Conservation (phyloP, 352 stramenopile species). For the Pythium aphanidermatum region DNA sequence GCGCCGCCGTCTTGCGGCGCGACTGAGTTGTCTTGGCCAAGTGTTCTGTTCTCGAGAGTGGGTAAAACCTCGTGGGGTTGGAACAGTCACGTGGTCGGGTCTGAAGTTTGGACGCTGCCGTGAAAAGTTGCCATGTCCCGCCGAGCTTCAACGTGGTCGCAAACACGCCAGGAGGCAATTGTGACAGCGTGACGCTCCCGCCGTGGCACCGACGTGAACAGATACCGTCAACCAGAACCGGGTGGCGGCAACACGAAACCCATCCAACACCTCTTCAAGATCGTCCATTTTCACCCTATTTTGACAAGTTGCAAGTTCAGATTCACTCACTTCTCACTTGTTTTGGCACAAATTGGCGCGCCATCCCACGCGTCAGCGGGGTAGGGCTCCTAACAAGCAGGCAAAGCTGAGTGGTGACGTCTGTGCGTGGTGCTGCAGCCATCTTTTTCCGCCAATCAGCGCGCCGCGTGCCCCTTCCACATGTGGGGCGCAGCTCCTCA, state of each 20-base stretch:
- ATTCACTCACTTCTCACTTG: background rate
- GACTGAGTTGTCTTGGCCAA: too few relatives aligned
- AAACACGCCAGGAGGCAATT: constrained; percentile 9
- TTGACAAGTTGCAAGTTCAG: too few relatives aligned
- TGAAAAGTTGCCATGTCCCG: too few relatives aligned
- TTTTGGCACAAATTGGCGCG: constrained; percentile 12
- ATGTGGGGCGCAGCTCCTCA: background rate
- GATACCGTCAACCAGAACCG: background rate
- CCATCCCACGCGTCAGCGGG: constrained; percentile 18
- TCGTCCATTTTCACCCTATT: background rate
- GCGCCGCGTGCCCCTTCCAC: background rate
- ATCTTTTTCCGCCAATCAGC: constrained; percentile 26
- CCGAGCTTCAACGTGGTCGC: constrained; percentile 21
- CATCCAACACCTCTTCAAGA: too few relatives aligned
- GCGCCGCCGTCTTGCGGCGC: too few relatives aligned
- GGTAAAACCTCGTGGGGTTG: too few relatives aligned
- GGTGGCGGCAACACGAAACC: too few relatives aligned
- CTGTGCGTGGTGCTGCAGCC: constrained; percentile 32
- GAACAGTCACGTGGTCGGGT: too few relatives aligned
- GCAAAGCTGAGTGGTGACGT: constrained; percentile 43
- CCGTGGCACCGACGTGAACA: constrained; percentile 15
- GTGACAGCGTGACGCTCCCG: constrained; percentile 8
- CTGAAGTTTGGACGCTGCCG: too few relatives aligned
- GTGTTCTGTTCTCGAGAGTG: too few relatives aligned
- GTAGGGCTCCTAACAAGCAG: constrained; percentile 8